phyloP scores from a whole-genome alignment of 2,329 filamentous ascomycete genomes.

The Pseudocercospora fijiensis region DNA sequence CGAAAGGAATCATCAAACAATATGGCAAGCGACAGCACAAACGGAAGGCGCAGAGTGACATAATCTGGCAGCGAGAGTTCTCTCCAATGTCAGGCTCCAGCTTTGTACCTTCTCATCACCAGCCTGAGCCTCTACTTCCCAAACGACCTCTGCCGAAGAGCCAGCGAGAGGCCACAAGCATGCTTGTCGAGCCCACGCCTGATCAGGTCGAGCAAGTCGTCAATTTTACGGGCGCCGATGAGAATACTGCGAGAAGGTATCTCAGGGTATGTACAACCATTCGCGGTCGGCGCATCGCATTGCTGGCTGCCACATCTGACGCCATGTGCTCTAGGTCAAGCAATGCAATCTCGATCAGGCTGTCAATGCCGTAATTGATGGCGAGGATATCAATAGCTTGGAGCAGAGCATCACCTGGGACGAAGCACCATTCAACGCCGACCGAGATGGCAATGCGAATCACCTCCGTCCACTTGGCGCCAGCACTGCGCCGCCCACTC shows the following conservation, averaged over 20 bases:
- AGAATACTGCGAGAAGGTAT: slow-evolving; percentile 30
- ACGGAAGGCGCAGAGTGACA: slow-evolving; percentile 2
- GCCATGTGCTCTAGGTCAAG: slow-evolving; percentile 29
- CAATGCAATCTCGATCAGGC: slow-evolving; percentile 34
- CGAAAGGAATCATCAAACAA: neutral
- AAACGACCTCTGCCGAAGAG: slow-evolving; percentile 16
- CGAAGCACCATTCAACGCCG: slow-evolving; percentile 31
- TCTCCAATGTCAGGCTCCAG: neutral
- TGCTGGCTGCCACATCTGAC: neutral
- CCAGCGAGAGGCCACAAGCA: slow-evolving; percentile 29
- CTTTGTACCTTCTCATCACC: slow-evolving; percentile 19
- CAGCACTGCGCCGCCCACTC: slow-evolving; percentile 36
- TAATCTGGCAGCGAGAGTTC: neutral
- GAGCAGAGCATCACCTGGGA: slow-evolving; percentile 33
- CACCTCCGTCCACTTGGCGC: slow-evolving; percentile 34
- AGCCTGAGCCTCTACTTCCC: slow-evolving; percentile 15
- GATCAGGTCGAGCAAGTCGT: slow-evolving; percentile 30
- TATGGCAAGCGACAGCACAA: neutral
- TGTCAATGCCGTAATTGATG: slow-evolving; percentile 35
- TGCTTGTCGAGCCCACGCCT: slow-evolving; percentile 31
- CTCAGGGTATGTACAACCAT: slow-evolving; percentile 29
- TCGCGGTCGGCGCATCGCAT: neutral
- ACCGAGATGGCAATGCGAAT: slow-evolving; percentile 32
- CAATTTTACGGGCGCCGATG: slow-evolving; percentile 22
- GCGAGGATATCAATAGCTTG: slow-evolving; percentile 34